A percentile compares a stretch with the other conserved stretches of the same genome.
These are phyloP conservation scores for Microascus cirrosus DNA, from an alignment of 2,329 filamentous ascomycete genomes.

Conservation along the genomic window DNA sequence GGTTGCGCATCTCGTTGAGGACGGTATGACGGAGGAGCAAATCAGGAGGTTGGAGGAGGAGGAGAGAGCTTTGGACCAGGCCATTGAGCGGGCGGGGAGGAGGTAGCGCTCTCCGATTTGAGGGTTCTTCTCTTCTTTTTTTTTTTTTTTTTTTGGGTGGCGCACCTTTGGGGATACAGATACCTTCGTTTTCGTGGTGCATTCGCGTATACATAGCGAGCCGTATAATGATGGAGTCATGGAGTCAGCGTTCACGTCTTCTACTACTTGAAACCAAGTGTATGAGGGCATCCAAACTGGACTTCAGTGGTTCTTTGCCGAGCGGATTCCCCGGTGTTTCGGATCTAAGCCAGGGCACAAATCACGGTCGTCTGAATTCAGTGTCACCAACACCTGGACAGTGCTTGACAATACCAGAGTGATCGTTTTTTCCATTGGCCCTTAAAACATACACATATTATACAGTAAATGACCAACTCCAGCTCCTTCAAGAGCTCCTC, in stretches of 20 bases:
- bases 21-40: constrained; percentile 49
- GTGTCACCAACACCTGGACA: not conserved
- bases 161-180: not conserved
- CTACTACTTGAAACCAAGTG: not conserved
- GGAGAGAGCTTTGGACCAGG: constrained; percentile 43
- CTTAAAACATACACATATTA: not conserved
- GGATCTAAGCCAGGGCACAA: no score
- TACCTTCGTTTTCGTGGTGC: not conserved
- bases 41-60: constrained; percentile 45
- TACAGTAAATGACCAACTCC: not conserved
- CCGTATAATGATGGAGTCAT: not conserved
- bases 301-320: not conserved
- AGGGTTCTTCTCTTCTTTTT: not conserved
- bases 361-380: no score
- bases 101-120: not conserved
- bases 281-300: not conserved
- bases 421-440: not conserved
- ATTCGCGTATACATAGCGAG: not conserved
- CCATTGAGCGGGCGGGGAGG: constrained; percentile 34
- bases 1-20: constrained; percentile 44
- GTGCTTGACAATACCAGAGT: not conserved
- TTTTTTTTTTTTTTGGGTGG: not conserved
- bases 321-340: no score
- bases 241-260: not conserved
- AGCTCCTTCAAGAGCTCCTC: not conserved